Percentiles rank a stretch among this genome's conserved stretches.
phyloP scores from a whole-genome alignment of 2,329 filamentous ascomycete species.

The Neofusicoccum umdonicola region DNA sequence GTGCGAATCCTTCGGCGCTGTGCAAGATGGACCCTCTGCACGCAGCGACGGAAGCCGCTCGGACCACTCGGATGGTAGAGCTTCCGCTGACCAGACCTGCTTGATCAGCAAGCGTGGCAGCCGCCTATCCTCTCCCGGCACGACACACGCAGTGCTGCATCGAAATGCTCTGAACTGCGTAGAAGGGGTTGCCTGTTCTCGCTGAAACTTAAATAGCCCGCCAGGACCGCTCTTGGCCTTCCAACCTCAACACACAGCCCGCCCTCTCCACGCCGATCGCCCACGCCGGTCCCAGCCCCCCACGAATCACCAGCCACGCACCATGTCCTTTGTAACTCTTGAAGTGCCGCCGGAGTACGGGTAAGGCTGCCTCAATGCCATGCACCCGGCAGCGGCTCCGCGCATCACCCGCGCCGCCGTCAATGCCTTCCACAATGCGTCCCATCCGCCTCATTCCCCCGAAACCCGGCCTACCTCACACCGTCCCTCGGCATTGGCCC shows the following conservation, averaged over 20 bases:
- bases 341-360: constrained; percentile 30
- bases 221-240: neutral
- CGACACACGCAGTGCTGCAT: neutral
- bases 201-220: neutral
- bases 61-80: constrained; percentile 2
- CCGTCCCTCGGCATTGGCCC: neutral
- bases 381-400: neutral
- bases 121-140: neutral
- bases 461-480: neutral
- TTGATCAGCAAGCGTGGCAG: constrained; percentile 8
- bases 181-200: neutral
- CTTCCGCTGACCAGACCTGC: neutral
- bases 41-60: neutral
- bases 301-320: neutral
- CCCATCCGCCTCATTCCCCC: neutral
- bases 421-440: neutral
- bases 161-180: neutral
- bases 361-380: constrained; percentile 24
- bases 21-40: neutral
- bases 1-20: neutral
- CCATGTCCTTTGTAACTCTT: constrained; percentile 20
- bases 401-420: neutral
- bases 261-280: neutral
- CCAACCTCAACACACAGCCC: neutral
- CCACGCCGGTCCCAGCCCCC: neutral